Evolutionary conservation across 2,329 filamentous ascomycete species (phyloP), one percentile per base, ranked within the genome.

Genomic region (Alternaria alternata): DNA sequence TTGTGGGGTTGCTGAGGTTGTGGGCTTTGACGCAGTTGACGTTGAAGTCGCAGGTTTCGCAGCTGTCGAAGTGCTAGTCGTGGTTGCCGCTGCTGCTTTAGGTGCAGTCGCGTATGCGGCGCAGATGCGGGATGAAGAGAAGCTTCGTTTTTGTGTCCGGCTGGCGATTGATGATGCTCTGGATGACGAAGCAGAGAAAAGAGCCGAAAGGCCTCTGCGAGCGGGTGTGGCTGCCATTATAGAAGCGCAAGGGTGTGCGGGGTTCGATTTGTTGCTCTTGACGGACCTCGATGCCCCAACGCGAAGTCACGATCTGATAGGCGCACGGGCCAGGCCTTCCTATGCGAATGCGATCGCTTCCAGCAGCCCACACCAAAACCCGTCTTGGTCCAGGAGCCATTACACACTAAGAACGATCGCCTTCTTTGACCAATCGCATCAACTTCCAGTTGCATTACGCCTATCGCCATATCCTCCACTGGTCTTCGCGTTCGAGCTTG

Each of bases 41-140:
- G 61, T 57, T 16, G 59, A 42, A 9, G 65, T 54, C 2, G 65
- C 39, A 7, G 69, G 57, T 30, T 63, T 72, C 26, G 65, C 52
- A 24, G 69, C 59, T 42, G 67, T 55, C 5, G 59, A 46, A 8
- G 55, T 54, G 5, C 57, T 36, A 3, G 66, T 39, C 8, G 70
- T 52, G 20, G 61, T 53, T 24, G 65, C 34, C 14, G 68, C 55
- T 34, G 67, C 66, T 12, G 66, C 57, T 59, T 63, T 67, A 4
- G 67, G 64, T 7, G 66, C 38, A 12, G 71, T 70, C 38, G 64
- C 62, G 59, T 70, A 74, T 53, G 75, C 74, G 51, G 68, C 63
- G 59, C 54, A 51, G 53, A 63, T 58, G 38, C 65, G 57, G 26
- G 72, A 67, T 0, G 67, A 62, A 11, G 71, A 59, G 55, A 77